These are phyloP conservation scores for Cryptococcus sp. DNA, from an alignment of 1,284 basidiomycete genomes.

Conservation along the genomic window DNA sequence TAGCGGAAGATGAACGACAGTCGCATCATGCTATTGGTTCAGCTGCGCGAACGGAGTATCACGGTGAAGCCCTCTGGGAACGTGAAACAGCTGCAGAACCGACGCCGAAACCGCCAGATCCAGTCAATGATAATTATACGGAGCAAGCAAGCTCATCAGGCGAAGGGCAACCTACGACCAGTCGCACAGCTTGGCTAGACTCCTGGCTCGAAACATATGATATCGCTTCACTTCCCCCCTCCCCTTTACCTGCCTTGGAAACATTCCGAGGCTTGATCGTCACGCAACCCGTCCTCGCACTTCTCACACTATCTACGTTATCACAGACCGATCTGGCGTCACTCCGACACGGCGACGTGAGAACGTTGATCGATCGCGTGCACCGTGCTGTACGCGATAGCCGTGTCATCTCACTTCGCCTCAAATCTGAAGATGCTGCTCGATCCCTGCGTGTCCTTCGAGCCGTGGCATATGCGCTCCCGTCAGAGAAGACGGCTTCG, in stretches of 20 bases:
- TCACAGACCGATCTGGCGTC: slow-evolving; percentile 43
- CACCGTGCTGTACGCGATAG: slow-evolving; percentile 1
- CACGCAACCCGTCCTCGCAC: slow-evolving; percentile 20
- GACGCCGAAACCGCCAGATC: background rate
- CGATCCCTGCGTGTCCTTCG: slow-evolving; percentile 13
- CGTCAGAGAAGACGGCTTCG: background rate
- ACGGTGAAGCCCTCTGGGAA: background rate
- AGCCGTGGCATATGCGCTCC: slow-evolving; percentile 15
- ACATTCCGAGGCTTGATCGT: slow-evolving; percentile 21
- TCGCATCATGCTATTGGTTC: background rate
- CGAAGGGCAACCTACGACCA: background rate
- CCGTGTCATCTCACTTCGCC: slow-evolving; percentile 6
- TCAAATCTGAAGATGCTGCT: slow-evolving; percentile 7
- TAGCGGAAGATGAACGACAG: slow-evolving; percentile 9
- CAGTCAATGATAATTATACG: background rate
- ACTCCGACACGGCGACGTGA: slow-evolving; percentile 24
- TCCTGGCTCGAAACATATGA: slow-evolving; percentile 18
- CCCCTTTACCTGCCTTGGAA: slow-evolving; percentile 20
- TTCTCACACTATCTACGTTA: slow-evolving; percentile 23
- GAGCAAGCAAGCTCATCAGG: background rate
- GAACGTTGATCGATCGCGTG: slow-evolving; percentile 4
- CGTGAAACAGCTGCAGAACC: background rate
- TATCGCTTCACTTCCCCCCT: slow-evolving; percentile 16
- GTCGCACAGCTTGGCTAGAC: slow-evolving; percentile 5
- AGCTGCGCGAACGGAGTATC: background rate